Base-by-base conservation (phyloP, 2,329 filamentous ascomycete genomes). In the Arthrobotrys pseudoclavata region DNA sequence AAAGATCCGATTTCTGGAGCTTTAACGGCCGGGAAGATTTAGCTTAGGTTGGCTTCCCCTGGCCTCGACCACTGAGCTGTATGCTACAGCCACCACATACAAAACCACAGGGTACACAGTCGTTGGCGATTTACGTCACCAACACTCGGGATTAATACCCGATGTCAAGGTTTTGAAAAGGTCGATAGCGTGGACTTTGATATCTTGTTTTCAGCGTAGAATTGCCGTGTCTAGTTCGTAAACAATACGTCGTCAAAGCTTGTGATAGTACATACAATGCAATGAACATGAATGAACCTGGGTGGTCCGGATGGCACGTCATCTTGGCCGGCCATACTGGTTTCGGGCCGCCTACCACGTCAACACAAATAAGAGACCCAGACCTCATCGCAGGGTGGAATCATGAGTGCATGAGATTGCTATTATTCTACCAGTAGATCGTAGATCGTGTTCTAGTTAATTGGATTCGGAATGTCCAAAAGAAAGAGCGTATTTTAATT, bases 231-330 rank as follows among this genome's bases (percentile, higher is more conserved):
- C 9, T 40, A 9, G 52, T 10, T 57, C 31, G 52, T 37, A 9
- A 22, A 22, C 4, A 40, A 22, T 12, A 40, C 34, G 18, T 20
- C 20, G 13, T 24, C 34, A 13, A 7, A 60, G 55, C 55, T 26
- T 60, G 18, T 40, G 47, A 50, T 50, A 20, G 15, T 22, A 34
- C 29, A 29, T 29, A 7, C 7, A n/a, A 15, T 40, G 4, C 29
- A 7, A 7, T 7, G 4, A 31, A 31, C 29, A 31, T 31, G 29
- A 31, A 31, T 31, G 29, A 7, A 7, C 29, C 29, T 31, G 37
- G 29, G 6, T 57, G 9, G 52, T 57, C 13, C 29, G n/a, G n/a
- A 20, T 20, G 55, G 55, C 55, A 60, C 55, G 55, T 60, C 55
- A 60, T 60, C 34, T 34, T 6, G 6, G 31, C 31, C 12, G 34